Base-by-base conservation (phyloP, 441 rosid species). In the Pelargonium australe region DNA sequence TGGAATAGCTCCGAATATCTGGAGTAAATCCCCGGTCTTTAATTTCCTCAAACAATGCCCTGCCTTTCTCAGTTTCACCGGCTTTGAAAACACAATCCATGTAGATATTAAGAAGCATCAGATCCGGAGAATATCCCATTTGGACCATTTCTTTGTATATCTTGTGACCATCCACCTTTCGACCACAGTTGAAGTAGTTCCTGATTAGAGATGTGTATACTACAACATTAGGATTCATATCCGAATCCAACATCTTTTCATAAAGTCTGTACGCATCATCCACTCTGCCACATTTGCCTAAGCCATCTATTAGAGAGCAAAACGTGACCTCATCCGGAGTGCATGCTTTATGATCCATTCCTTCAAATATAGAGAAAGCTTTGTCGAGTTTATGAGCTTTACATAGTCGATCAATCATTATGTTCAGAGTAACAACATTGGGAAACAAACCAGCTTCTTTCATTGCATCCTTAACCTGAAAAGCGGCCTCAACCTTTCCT, bases 141-240 rank as follows among this genome's bases (percentile, higher is more conserved):
- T 66, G 72, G 41, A 85, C 74, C 99, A 94, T 87, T 82, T 94
- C 99, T 72, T 87, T 91, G 76, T 85, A 94, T 69, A 89, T 81
- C 87, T 94, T 94, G 83, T 94, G 96, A 8, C 97, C 97, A 82
- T 94, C 99, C 67, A 84, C 92, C 78, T 87, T 88, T 80, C 97
- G 81, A 41, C 92, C 88, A n/a, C 75, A 74, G 71, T 71, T 87
- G 82, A 94, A 94, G 78, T 91, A 94, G 84, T 79, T 91, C 75
- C 82, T 84, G 25, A 94, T 88, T 34, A 91, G 92, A 73, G 91
- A 88, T 41, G 97, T 91, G 76, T 87, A 94, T 20, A 87, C 85
- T 63, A 94, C 74, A 61, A 82, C 86, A 83, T 78, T 83, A 31
- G 97, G 91, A 57, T 64, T 73, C 75, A 80, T 83, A 68, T 75